Conservation (phyloP, 805 yeast species). For the Monosporozyma aerobia region DNA sequence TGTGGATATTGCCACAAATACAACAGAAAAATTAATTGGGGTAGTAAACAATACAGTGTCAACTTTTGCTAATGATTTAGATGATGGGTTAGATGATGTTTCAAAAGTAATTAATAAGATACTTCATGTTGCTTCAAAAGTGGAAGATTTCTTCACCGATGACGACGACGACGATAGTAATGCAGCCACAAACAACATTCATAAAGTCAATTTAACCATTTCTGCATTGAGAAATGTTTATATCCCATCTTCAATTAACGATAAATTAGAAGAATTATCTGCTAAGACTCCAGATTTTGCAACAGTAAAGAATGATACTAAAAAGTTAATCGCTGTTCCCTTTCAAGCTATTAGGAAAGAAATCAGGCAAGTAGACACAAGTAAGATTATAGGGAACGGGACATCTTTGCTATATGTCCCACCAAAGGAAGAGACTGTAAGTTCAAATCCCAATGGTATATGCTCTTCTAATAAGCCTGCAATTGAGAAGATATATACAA, state of each 20-base stretch:
- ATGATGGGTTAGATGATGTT: slow-evolving; percentile 56
- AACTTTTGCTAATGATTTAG: slow-evolving; percentile 48
- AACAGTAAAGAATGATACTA: slow-evolving; percentile 51
- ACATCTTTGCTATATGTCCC: slow-evolving; percentile 35
- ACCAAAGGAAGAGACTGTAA: slow-evolving; percentile 12
- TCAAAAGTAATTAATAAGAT: slow-evolving; percentile 49
- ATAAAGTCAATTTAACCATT: slow-evolving; percentile 46
- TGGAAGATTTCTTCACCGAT: slow-evolving; percentile 49
- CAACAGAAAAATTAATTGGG: slow-evolving; percentile 53
- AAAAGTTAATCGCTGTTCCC: slow-evolving; percentile 46
- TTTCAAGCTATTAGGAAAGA: slow-evolving; percentile 40
- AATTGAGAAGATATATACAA: slow-evolving; percentile 33
- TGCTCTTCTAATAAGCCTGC: slow-evolving; percentile 34
- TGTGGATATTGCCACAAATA: slow-evolving; percentile 61
- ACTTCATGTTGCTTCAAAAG: slow-evolving; percentile 39
- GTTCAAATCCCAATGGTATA: slow-evolving; percentile 20
- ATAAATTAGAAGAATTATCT: slow-evolving; percentile 43
- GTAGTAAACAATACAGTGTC: slow-evolving; percentile 54
- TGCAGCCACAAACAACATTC: slow-evolving; percentile 11
- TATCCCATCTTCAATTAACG: slow-evolving; percentile 58
- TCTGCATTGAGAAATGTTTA: slow-evolving; percentile 44
- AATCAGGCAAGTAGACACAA: slow-evolving; percentile 29
- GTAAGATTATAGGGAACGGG: slow-evolving; percentile 15
- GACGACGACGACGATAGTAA: slow-evolving; percentile 30
- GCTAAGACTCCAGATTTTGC: slow-evolving; percentile 56